Evolutionary conservation across 345 rosid genomes (phyloP), one percentile per base, ranked within the genome.

Genomic region (Toxicodendron radicans): DNA sequence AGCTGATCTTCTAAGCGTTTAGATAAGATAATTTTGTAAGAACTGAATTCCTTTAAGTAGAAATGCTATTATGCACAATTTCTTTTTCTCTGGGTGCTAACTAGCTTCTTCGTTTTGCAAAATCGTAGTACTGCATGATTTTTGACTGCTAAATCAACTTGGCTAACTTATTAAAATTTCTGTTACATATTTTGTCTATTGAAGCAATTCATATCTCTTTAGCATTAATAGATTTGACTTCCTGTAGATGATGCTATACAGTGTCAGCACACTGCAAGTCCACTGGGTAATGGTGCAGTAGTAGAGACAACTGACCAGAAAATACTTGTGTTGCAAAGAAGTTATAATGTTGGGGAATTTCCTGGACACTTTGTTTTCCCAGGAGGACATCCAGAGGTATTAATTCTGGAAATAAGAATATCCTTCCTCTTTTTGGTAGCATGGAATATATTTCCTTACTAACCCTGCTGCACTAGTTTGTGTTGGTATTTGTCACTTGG

Each of bases 331-430:
- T 78, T 92, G 77, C 83, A 82, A 77, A 88, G 97, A 82, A 95
- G 99, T 86, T 53, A 90, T 52, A 88, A 91, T 81, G 97, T 92
- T 51, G 98, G 97, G 57, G 99, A 95, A 72, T 95, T 92, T 84
- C 95, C 99, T 59, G 93, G 97, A 38, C 87, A 92, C 77, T 89
- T 84, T 62, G 99, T 92, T 59, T 92, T 92, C 52, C 98, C 98
- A 14, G 98, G 98, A 64, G 98, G 97, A 32, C 97, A 95, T 84
- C 98, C 97, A 46, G 97, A 92, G 98, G 99, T 89, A 77, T 54
- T 53, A 18, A 70, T 60, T 76, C 30, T 21, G 48, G 17, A 59
- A 20, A 51, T 59, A 60, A 9, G 53, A 54, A 30, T 60, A 6
- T 66, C 24, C 20, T 69, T 75, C 62, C 68, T 68, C 48, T 53